Conservation (phyloP, 2,329 filamentous ascomycete species). For the Trichoderma sp. region DNA sequence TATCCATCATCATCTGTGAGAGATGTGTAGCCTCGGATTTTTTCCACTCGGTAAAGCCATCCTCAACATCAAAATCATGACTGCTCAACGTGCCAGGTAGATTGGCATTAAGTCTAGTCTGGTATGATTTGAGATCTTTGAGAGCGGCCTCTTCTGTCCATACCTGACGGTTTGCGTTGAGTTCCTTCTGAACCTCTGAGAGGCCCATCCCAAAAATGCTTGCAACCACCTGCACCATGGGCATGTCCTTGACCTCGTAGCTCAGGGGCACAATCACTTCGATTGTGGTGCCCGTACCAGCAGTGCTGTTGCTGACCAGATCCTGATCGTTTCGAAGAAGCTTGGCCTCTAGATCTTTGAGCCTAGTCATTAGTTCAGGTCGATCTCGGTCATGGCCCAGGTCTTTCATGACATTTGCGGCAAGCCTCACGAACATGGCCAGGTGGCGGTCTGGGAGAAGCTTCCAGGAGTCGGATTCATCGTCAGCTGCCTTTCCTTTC, state of each 20-base stretch:
- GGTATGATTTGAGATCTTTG: slow-evolving; percentile 89
- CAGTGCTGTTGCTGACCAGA: slow-evolving; percentile 45
- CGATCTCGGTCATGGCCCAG: slow-evolving; percentile 82
- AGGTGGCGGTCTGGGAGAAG: slow-evolving; percentile 90
- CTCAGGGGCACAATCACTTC: slow-evolving; percentile 81
- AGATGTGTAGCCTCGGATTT: slow-evolving; percentile 83
- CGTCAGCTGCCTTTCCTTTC: slow-evolving; percentile 69
- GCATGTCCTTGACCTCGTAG: slow-evolving; percentile 97
- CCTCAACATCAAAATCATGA: slow-evolving; percentile 86
- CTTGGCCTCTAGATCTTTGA: slow-evolving; percentile 86
- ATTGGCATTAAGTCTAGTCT: slow-evolving; percentile 79
- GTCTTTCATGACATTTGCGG: slow-evolving; percentile 75
- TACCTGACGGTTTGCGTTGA: slow-evolving; percentile 72
- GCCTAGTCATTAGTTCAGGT: slow-evolving; percentile 75
- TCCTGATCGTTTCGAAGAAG: slow-evolving; percentile 92
- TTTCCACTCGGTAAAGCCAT: slow-evolving; percentile 87
- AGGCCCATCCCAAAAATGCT: slow-evolving; percentile 79
- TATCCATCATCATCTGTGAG: slow-evolving; percentile 89
- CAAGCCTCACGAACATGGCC: slow-evolving; percentile 86
- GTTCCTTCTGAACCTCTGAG: slow-evolving; percentile 79
- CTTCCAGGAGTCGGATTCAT: slow-evolving; percentile 87
- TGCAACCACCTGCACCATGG: slow-evolving; percentile 81
- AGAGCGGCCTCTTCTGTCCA: slow-evolving; percentile 94
- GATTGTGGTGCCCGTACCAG: slow-evolving; percentile 51
- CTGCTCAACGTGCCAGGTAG: slow-evolving; percentile 72